Conservation (phyloP, 2,329 filamentous ascomycete genomes). For the Neonectria faginata region DNA sequence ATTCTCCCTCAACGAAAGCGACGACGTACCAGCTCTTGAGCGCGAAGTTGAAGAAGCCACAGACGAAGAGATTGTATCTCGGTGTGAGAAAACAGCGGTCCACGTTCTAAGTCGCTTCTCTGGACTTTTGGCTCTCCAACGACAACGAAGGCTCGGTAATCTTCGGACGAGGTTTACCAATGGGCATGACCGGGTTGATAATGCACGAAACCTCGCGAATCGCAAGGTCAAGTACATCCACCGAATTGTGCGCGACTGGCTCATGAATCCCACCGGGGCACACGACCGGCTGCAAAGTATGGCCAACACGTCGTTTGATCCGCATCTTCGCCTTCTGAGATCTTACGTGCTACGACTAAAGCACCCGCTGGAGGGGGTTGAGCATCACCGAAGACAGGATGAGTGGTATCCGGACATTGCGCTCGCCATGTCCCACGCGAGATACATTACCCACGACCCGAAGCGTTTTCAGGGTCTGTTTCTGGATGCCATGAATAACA, state of each 20-base stretch:
- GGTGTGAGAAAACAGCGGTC: slow-evolving; percentile 32
- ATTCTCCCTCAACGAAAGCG: slow-evolving; percentile 41
- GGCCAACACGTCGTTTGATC: slow-evolving; percentile 40
- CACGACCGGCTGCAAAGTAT: slow-evolving; percentile 30
- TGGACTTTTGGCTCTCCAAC: slow-evolving; percentile 45
- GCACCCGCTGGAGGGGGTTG: slow-evolving; percentile 48
- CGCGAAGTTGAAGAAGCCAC: slow-evolving; percentile 37
- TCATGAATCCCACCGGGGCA: slow-evolving; percentile 42
- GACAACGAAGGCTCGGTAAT: slow-evolving; percentile 31
- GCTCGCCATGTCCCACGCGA: slow-evolving; percentile 52
- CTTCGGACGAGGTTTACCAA: slow-evolving; percentile 26
- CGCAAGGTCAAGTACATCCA: slow-evolving; percentile 50
- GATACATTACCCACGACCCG: slow-evolving; percentile 42
- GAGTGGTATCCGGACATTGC: slow-evolving; percentile 55
- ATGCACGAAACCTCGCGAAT: slow-evolving; percentile 19
- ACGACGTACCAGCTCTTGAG: slow-evolving; percentile 36
- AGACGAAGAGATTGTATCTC: slow-evolving; percentile 30
- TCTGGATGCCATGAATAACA: slow-evolving; percentile 43
- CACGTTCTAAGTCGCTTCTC: slow-evolving; percentile 39
- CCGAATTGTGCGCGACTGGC: slow-evolving; percentile 51
- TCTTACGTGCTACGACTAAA: slow-evolving; percentile 52
- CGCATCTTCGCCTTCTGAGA: slow-evolving; percentile 49
- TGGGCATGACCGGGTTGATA: slow-evolving; percentile 8
- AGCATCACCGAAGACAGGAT: slow-evolving; percentile 53
- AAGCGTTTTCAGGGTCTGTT: slow-evolving; percentile 17